A percentile compares a stretch with the other conserved stretches of the same genome.
Evolutionary conservation across 257 asterid genomes (phyloP).

Genomic region (Solanum pimpinellifolium): DNA sequence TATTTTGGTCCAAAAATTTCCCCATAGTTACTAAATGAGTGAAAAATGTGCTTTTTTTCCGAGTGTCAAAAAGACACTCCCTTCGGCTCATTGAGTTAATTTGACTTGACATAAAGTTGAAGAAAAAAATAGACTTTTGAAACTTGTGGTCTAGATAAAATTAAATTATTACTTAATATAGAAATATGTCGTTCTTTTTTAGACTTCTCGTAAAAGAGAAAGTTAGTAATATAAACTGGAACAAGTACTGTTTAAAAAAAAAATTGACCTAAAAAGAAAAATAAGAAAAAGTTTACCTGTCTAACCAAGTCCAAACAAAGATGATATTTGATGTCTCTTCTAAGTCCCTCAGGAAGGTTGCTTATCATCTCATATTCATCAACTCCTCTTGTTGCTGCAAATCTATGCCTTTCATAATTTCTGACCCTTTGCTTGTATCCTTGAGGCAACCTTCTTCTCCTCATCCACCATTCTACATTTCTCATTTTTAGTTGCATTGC

Average conservation of each 20-base stretch:
- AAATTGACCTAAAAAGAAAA: neutral
- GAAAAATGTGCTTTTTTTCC: neutral
- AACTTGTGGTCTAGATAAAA: too few species aligned
- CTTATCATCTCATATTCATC: conserved; percentile 84
- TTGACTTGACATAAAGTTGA: fast-evolving
- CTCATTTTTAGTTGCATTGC: conserved; percentile 96
- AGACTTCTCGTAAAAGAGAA: too few species aligned
- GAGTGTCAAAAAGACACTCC: neutral
- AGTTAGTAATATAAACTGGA: neutral
- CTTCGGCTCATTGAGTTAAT: too few species aligned
- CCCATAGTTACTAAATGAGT: neutral
- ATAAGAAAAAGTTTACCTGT: conserved; percentile 13
- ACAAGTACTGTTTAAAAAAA: too few species aligned
- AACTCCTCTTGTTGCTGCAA: conserved; percentile 99
- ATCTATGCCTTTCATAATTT: conserved; percentile 75
- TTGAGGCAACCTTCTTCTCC: conserved; percentile 59
- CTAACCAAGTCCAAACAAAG: conserved; percentile 85
- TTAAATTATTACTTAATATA: too few species aligned
- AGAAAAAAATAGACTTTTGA: too few species aligned
- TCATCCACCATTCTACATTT: conserved; percentile 99
- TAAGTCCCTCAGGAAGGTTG: conserved; percentile 82
- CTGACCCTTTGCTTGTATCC: conserved; percentile 64
- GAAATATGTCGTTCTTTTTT: too few species aligned
- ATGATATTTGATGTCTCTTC: conserved; percentile 91
- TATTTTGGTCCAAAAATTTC: neutral